Base-by-base conservation (phyloP, 768 basidiomycete genomes). In the Pleurotus salmoneostramineus region DNA sequence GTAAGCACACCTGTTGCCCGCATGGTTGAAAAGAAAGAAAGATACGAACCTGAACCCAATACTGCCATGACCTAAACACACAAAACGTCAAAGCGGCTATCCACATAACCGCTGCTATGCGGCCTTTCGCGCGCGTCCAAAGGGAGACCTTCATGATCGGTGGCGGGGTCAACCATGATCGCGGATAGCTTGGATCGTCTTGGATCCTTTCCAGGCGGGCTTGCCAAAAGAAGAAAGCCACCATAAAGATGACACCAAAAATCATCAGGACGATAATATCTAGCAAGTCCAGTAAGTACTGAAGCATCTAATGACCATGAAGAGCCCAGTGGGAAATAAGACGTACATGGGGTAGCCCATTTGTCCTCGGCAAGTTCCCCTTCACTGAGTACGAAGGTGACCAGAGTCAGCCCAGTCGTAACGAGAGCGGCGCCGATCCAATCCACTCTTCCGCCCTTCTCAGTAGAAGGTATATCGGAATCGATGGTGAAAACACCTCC, bases 221-320 rank as follows among this genome's bases (percentile, higher is more conserved):
- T 62, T 93, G 85, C 89, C 89, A 94, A 32, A 68, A 60, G 46
- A 88, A 56, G 73, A 93, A 95, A 1, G 71, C 48, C 2, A 64
- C 68, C 11, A 88, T 58, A 14, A 91, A 63, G 21, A 85, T 7
- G 2, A 90, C 70, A 2, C 88, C 86, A 14, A 88, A 35, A 50
- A 90, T 69, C 33, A 93, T 74, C 5, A 88, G 77, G 2, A 77
- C 83, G 50, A 93, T 85, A 62, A 93, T 90, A 66, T 93, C 90
- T 77, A 50, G 15, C 50, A 6, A 2, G 57, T 42, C 21, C 11
- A 34, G 49, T 15, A 27, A 27, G 21, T 27, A 27, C 21, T 3
- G 2, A 27, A 36, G 31, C 45, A 56, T 56, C 34, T 60, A 42
- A 51, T 42, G 34, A 32, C 50, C 7, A 48, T 3, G 47, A 34